Percentiles rank a stretch among this genome's conserved stretches.
Evolutionary conservation across 805 yeast genomes (phyloP).

Genomic region (Saitoella complicata): DNA sequence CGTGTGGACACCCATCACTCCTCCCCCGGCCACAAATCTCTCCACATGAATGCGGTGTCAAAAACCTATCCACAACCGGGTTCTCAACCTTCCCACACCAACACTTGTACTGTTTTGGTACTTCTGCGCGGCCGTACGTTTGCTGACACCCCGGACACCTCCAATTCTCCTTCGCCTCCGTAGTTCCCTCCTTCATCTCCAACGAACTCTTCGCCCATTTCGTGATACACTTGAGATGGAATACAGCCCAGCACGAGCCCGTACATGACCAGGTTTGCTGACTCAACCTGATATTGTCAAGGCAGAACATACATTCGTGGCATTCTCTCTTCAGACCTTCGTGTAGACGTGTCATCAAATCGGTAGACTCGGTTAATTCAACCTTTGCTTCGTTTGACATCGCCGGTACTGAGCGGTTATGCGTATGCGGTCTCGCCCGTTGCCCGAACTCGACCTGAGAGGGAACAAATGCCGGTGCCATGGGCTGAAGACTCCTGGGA

Average conservation of each 20-base stretch:
- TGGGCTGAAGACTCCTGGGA: not conserved
- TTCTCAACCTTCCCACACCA: slow-evolving; percentile 77
- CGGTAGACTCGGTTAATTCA: not conserved
- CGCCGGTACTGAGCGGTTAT: too few relatives aligned
- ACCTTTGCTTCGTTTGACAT: too few relatives aligned
- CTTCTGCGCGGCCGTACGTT: slow-evolving; percentile 20
- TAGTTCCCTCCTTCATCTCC: slow-evolving; percentile 4
- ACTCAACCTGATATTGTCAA: slow-evolving; percentile 53
- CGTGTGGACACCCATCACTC: slow-evolving; percentile 39
- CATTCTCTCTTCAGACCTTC: slow-evolving; percentile 30
- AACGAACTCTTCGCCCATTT: slow-evolving; percentile 75
- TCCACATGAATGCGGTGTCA: slow-evolving; percentile 78
- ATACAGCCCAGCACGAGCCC: slow-evolving; percentile 55
- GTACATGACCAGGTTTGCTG: slow-evolving; percentile 67
- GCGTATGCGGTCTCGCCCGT: not conserved
- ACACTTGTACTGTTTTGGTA: slow-evolving; percentile 49
- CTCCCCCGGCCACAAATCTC: slow-evolving; percentile 51
- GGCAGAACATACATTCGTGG: slow-evolving; percentile 71
- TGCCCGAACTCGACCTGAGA: not conserved
- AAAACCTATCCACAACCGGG: slow-evolving; percentile 32
- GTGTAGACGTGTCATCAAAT: slow-evolving; percentile 1
- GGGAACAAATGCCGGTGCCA: not conserved
- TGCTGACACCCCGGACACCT: slow-evolving; percentile 72
- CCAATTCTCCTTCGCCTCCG: slow-evolving; percentile 30
- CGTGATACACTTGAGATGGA: slow-evolving; percentile 67